A percentile compares a stretch with the other conserved stretches of the same genome.
Evolutionary conservation across 2,329 filamentous ascomycete genomes (phyloP).

Genomic region (Fusarium compactum): DNA sequence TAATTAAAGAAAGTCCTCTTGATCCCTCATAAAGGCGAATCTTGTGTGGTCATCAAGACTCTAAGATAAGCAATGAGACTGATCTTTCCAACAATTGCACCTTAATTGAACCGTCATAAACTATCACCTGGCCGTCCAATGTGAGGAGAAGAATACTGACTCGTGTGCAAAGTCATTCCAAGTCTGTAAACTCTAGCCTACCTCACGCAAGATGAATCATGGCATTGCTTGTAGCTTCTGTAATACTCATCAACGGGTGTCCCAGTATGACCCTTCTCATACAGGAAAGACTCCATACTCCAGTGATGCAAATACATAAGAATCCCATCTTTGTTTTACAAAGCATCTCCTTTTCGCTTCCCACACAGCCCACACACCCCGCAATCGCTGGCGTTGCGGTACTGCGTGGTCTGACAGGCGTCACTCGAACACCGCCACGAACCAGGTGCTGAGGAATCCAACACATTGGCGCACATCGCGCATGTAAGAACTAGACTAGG

Average conservation of each 20-base stretch:
- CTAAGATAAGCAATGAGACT: slow-evolving; percentile 28
- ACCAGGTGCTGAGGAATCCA: slow-evolving; percentile 65
- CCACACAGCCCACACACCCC: slow-evolving; percentile 79
- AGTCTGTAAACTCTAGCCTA: background rate
- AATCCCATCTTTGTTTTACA: background rate
- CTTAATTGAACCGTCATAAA: background rate
- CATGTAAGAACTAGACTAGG: slow-evolving; percentile 68
- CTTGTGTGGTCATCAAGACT: slow-evolving; percentile 29
- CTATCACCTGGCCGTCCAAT: background rate
- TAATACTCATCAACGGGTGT: background rate
- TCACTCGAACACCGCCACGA: slow-evolving; percentile 74
- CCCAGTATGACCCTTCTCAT: background rate
- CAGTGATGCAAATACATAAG: background rate
- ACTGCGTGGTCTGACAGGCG: slow-evolving; percentile 67
- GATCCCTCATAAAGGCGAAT: slow-evolving; percentile 22
- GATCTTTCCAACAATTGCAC: slow-evolving; percentile 22
- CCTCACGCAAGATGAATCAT: background rate
- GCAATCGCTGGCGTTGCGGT: slow-evolving; percentile 77
- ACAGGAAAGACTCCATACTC: background rate
- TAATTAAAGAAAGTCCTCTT: slow-evolving; percentile 6
- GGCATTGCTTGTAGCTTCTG: background rate
- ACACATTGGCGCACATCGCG: slow-evolving; percentile 76
- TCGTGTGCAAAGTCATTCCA: background rate
- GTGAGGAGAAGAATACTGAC: background rate
- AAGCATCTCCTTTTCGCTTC: slow-evolving; percentile 48